Conservation (phyloP, 305 asterid species). For the Ajuga reptans region DNA sequence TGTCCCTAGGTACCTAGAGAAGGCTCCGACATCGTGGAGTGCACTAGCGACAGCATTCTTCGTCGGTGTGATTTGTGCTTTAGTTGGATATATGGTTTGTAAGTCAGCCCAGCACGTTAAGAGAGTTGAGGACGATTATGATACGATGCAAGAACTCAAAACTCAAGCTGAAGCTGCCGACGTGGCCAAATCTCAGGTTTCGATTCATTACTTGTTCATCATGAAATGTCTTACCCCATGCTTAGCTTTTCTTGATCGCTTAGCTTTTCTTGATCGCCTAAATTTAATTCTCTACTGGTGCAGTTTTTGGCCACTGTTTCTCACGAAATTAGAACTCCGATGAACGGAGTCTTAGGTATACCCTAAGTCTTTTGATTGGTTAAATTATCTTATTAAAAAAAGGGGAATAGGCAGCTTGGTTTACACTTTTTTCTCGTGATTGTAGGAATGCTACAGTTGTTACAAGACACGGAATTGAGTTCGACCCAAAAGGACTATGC, state of each 20-base stretch:
- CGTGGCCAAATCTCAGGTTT: conserved; percentile 89
- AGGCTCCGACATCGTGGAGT: conserved; percentile 61
- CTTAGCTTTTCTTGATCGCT: conserved; percentile 10
- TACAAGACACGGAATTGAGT: conserved; percentile 68
- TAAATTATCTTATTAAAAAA: background rate
- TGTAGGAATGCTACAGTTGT: conserved; percentile 83
- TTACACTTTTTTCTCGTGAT: conserved; percentile 11
- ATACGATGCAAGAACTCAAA: conserved; percentile 64
- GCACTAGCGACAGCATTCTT: conserved; percentile 53
- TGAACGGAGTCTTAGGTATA: conserved; percentile 90
- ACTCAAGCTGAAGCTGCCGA: conserved; percentile 91
- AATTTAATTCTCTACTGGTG: conserved; percentile 20
- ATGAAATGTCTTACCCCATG: background rate
- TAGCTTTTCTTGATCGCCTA: conserved; percentile 11
- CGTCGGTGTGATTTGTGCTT: conserved; percentile 41
- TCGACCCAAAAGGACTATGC: conserved; percentile 88
- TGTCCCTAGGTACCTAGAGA: conserved; percentile 56
- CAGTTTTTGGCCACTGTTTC: conserved; percentile 94
- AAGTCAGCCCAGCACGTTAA: conserved; percentile 65
- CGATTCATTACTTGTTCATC: background rate
- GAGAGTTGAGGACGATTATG: conserved; percentile 71
- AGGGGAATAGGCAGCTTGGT: background rate
- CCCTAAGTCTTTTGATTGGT: background rate
- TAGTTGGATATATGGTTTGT: conserved; percentile 62
- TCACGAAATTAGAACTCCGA: conserved; percentile 94